Base-by-base conservation (phyloP, 495 filamentous ascomycete genomes). In the Trichoderma asperelloides region DNA sequence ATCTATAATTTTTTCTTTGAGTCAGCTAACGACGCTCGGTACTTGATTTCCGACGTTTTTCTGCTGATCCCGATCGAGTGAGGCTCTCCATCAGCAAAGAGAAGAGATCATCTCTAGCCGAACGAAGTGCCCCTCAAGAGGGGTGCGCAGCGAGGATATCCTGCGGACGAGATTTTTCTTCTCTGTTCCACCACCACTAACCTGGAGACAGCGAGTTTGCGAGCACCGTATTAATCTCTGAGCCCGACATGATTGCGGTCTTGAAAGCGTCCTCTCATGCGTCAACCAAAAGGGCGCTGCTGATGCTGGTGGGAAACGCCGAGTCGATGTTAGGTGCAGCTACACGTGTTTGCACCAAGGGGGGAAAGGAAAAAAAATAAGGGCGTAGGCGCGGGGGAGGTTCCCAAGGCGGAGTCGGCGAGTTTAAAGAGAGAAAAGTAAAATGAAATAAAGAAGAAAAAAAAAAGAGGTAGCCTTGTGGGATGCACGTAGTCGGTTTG, bases 121-220 rank as follows among this genome's bases (percentile, higher is more conserved):
- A 71, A 66, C 47, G 23, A n/a, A 23, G 55, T 27, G 55, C 55
- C 55, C 55, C 55, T 60, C 55, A 64, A 68, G 66, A 64, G 39
- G 66, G 66, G 43, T 69, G 66, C n/a, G 18, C 13, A 47, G 62
- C 47, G 63, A n/a, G 30, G 68, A 47, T 43, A 16, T 30, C n/a
- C 25, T 60, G 55, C 27, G 41, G 63, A 41, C 41, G 65, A 47
- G 9, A 39, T 47, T 66, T 69, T 62, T 40, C 40, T 40, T 68
- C 66, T 67, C 6, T 60, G 69, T 51, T 65, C 16, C 41, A n/a
- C n/a, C 63, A 66, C 63, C 28, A 80, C 87, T 74, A 80, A 96
- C 93, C 93, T 77, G 90, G 86, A 73, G 92, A 92, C 78, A 97
- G 85, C 76, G 93, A 96, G 82, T 91, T 89, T 77, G 90, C 87